Conservation (phyloP, 345 rosid species). For the Dipteronia sinensis region DNA sequence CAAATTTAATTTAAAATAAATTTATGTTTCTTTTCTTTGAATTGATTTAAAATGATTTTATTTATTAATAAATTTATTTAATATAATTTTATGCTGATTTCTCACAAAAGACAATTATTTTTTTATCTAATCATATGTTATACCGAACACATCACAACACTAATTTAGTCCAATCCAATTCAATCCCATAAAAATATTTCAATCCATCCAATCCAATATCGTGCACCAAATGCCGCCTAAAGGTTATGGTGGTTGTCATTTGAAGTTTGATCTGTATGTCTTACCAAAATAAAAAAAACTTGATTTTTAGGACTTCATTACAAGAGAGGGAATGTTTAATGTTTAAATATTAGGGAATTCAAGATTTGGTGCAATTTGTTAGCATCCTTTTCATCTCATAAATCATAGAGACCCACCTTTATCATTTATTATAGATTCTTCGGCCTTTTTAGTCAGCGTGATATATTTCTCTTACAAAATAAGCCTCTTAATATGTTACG, state of each 20-base stretch:
- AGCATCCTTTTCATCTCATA: neutral
- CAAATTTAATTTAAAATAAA: too few species aligned
- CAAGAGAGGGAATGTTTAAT: neutral
- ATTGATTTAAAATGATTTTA: too few species aligned
- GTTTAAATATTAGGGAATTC: neutral
- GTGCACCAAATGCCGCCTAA: too few species aligned
- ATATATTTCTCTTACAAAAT: neutral
- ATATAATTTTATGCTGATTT: too few species aligned
- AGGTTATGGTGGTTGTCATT: neutral
- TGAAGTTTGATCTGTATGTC: slow-evolving; percentile 2
- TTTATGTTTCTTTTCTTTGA: too few species aligned
- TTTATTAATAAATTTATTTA: too few species aligned
- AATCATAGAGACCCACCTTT: neutral
- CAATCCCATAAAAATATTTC: too few species aligned
- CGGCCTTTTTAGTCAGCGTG: neutral
- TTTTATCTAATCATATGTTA: too few species aligned
- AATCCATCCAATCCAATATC: too few species aligned
- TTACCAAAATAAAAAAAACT: neutral
- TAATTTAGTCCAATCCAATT: too few species aligned
- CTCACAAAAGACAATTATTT: too few species aligned
- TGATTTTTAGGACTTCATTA: neutral
- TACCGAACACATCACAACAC: too few species aligned
- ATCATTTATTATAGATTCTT: neutral
- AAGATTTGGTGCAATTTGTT: neutral
- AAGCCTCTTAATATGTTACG: neutral